A percentile compares a stretch with the other conserved stretches of the same genome.
phyloP scores from a whole-genome alignment of 163 green algal species.

The Chlamydomonas reinhardtii region DNA sequence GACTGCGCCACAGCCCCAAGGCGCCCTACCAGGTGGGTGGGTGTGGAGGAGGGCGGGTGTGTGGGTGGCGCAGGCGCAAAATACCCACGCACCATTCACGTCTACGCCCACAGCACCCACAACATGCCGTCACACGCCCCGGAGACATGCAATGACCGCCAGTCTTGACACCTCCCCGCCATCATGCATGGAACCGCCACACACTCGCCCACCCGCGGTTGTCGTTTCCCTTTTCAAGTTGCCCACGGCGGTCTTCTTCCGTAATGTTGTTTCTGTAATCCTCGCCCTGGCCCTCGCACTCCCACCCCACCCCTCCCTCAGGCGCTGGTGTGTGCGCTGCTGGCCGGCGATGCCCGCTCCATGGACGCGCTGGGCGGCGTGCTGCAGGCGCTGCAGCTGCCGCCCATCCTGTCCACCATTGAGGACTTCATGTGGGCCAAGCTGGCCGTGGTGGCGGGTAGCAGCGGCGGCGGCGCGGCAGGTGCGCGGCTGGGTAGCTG shows the following conservation, averaged over 20 bases:
- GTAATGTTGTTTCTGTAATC: no score
- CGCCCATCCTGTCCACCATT: slow-evolving; percentile 85
- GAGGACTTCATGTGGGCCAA: slow-evolving; percentile 94
- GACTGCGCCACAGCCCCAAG: slow-evolving; percentile 8
- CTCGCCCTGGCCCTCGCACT: no score
- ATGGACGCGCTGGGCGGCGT: slow-evolving; percentile 58
- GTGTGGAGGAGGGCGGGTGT: background rate
- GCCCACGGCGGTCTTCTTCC: no score
- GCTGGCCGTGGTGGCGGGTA: slow-evolving; percentile 71
- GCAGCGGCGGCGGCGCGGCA: no score
- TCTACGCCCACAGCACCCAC: no score
- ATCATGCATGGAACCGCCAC: background rate
- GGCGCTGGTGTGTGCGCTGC: slow-evolving; percentile 68
- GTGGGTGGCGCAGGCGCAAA: no score
- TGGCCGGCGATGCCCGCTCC: slow-evolving; percentile 69
- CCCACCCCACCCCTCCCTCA: background rate
- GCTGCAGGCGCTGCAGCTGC: slow-evolving; percentile 53
- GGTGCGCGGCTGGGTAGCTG: background rate
- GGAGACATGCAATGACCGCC: no score
- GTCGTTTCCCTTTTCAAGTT: no score
- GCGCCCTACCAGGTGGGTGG: slow-evolving; percentile 33
- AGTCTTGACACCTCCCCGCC: no score
- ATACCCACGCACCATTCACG: no score
- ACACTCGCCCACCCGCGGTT: no score
- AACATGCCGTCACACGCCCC: no score